Percentiles rank a stretch among this genome's conserved stretches.
These are phyloP conservation scores for Aspergillus diversus DNA, from an alignment of 495 filamentous ascomycete species.

Conservation along the genomic window DNA sequence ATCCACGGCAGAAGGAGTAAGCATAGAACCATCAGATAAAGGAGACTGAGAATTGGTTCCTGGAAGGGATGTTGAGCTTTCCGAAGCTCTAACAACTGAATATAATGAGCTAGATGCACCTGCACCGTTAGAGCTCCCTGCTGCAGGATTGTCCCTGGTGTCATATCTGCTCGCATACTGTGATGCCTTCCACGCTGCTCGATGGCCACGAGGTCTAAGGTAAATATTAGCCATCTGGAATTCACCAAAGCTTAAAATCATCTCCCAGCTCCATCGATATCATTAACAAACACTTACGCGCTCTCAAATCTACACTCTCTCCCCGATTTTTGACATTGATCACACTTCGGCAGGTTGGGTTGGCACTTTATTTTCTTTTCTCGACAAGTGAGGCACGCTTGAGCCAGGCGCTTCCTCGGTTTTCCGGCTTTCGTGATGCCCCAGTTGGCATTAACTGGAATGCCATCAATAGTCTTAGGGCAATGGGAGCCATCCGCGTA, in stretches of 20 bases:
- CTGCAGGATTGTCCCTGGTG: conserved; percentile 27
- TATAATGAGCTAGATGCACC: conserved; percentile 41
- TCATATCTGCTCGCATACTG: conserved; percentile 31
- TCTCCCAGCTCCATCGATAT: background rate
- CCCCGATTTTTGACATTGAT: conserved; percentile 89
- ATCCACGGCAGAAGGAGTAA: conserved; percentile 37
- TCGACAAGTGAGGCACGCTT: conserved; percentile 86
- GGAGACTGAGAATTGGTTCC: conserved; percentile 43
- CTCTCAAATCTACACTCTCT: conserved; percentile 83
- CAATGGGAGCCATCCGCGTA: conserved; percentile 87
- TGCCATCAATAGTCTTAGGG: conserved; percentile 81
- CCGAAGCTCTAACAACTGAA: conserved; percentile 38
- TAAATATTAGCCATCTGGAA: conserved; percentile 16
- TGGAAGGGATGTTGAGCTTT: conserved; percentile 41
- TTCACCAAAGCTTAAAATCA: background rate
- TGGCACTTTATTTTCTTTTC: conserved; percentile 99
- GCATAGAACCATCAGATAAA: conserved; percentile 36
- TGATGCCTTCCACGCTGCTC: conserved; percentile 34
- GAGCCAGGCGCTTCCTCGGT: conserved; percentile 83
- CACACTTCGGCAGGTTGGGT: conserved; percentile 80
- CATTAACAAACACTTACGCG: conserved; percentile 63
- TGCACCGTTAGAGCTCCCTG: conserved; percentile 26
- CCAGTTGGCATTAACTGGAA: conserved; percentile 88
- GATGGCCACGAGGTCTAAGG: conserved; percentile 44
- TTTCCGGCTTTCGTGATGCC: conserved; percentile 92